Conservation (phyloP, 2,329 filamentous ascomycete species). For the Colletotrichum orbiculare region DNA sequence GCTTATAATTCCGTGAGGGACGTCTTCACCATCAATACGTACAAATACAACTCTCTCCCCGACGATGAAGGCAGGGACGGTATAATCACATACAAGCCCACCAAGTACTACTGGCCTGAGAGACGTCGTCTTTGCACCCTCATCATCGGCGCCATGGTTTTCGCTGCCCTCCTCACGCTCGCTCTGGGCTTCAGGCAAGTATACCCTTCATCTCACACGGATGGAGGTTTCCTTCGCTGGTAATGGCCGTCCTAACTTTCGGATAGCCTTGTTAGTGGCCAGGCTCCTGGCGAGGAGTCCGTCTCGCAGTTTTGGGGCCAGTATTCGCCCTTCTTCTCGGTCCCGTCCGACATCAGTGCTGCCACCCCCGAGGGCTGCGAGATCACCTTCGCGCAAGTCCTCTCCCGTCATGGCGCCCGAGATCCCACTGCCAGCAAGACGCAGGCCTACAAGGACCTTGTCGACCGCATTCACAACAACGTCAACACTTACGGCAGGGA, state of each 20-base stretch:
- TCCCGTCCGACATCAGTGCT: conserved; percentile 72
- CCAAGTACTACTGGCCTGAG: conserved; percentile 30
- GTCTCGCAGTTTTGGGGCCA: conserved; percentile 83
- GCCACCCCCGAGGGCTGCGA: conserved; percentile 74
- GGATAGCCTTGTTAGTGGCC: conserved; percentile 34
- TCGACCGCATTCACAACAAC: conserved; percentile 72
- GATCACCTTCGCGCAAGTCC: conserved; percentile 81
- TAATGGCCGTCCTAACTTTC: not conserved
- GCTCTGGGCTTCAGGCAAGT: conserved; percentile 30
- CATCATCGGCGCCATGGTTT: conserved; percentile 38
- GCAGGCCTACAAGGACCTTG: conserved; percentile 68
- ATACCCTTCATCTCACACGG: not conserved
- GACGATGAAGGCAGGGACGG: conserved; percentile 33
- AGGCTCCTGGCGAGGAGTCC: conserved; percentile 19
- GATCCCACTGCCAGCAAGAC: conserved; percentile 81
- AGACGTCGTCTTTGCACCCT: conserved; percentile 38
- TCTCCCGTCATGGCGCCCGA: conserved; percentile 87
- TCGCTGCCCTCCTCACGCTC: conserved; percentile 25
- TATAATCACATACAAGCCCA: conserved; percentile 24
- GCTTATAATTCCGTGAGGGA: conserved; percentile 36
- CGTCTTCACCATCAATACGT: conserved; percentile 36
- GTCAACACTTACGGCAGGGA: conserved; percentile 68
- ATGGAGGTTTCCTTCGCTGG: not conserved
- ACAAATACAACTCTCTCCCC: conserved; percentile 46
- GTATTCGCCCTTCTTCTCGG: conserved; percentile 86